These are phyloP conservation scores for Salvia sclarea DNA, from an alignment of 305 asterid species.

Conservation along the genomic window DNA sequence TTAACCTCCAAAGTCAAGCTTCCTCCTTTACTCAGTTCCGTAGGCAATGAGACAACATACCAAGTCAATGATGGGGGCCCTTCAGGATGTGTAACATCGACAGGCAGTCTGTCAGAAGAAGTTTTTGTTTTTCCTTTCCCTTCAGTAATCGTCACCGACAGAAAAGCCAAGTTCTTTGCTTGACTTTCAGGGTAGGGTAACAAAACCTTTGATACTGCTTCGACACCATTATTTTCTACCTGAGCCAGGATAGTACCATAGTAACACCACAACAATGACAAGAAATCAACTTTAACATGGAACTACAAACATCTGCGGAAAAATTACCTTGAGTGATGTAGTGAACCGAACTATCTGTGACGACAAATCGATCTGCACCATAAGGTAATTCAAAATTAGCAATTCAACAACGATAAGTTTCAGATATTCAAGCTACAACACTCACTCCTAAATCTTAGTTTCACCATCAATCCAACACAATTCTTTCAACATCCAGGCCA, in stretches of 20 bases:
- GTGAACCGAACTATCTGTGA: constrained; percentile 68
- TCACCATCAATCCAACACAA: constrained; percentile 1
- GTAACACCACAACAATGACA: constrained; percentile 19
- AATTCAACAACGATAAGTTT: constrained; percentile 11
- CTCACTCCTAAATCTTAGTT: background rate
- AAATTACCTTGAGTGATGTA: constrained; percentile 63
- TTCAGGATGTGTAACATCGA: constrained; percentile 54
- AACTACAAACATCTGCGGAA: background rate
- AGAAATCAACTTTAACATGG: constrained; percentile 14
- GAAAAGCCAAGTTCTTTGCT: constrained; percentile 63
- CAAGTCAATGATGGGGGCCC: constrained; percentile 74
- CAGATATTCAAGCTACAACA: background rate
- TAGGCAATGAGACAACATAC: constrained; percentile 71
- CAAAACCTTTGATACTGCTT: constrained; percentile 57
- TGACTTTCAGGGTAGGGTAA: constrained; percentile 68
- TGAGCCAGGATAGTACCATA: constrained; percentile 34
- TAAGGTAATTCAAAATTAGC: constrained; percentile 32
- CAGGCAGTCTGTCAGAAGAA: constrained; percentile 52
- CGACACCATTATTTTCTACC: constrained; percentile 69
- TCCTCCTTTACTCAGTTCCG: constrained; percentile 69
- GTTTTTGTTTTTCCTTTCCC: constrained; percentile 72
- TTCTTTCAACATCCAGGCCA: constrained; percentile 7
- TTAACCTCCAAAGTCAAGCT: constrained; percentile 73
- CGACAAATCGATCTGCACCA: constrained; percentile 85
- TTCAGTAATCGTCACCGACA: constrained; percentile 50